These are phyloP conservation scores for Cryphonectria carpinicola DNA, from an alignment of 2,329 filamentous ascomycete species.

Conservation along the genomic window DNA sequence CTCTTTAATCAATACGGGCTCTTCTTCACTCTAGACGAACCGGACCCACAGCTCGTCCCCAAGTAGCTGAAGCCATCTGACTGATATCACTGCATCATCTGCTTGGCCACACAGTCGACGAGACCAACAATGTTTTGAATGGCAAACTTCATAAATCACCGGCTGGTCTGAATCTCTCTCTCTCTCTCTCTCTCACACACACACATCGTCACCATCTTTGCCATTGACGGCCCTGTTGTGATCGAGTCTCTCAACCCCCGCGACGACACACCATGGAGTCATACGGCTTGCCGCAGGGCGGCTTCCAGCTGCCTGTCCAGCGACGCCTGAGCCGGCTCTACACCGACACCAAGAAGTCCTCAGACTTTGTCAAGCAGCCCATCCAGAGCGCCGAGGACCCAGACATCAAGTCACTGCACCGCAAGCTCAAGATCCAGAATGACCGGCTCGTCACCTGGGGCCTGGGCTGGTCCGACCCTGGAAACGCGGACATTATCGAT, in stretches of 20 bases:
- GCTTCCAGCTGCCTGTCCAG: slow-evolving; percentile 62
- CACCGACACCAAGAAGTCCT: slow-evolving; percentile 79
- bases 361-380: slow-evolving; percentile 70
- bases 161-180: not conserved
- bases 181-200: too few species aligned
- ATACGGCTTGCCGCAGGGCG: slow-evolving; percentile 50
- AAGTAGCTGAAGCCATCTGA: not conserved
- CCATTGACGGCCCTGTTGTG: not conserved
- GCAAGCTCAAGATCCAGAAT: slow-evolving; percentile 79
- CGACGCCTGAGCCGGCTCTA: slow-evolving; percentile 73
- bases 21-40: not conserved
- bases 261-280: slow-evolving; percentile 49
- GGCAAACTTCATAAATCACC: not conserved
- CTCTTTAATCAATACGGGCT: not conserved
- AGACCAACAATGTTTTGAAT: not conserved
- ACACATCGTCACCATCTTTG: not conserved
- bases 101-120: not conserved
- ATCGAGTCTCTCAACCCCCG: not conserved
- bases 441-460: slow-evolving; percentile 80
- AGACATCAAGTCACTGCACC: slow-evolving; percentile 72
- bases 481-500: slow-evolving; percentile 71
- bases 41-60: not conserved
- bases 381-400: slow-evolving; percentile 67
- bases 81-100: not conserved
- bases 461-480: slow-evolving; percentile 77